phyloP scores from a whole-genome alignment of 2,329 filamentous ascomycete species.

The Rutstroemia sp. region DNA sequence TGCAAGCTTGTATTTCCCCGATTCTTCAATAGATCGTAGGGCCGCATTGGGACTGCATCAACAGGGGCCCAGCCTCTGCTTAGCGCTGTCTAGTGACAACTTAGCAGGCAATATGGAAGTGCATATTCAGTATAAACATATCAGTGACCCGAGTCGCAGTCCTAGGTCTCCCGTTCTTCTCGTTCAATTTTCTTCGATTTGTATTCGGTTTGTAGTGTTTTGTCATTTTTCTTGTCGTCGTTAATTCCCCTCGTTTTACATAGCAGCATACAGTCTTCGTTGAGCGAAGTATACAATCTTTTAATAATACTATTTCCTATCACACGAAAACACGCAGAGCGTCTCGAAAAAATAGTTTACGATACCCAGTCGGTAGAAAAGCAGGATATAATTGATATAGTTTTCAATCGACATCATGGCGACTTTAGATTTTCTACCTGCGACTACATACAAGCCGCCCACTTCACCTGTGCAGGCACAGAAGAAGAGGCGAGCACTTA shows the following conservation, averaged over 20 bases:
- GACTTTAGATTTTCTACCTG: constrained; percentile 36
- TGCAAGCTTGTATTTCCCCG: constrained; percentile 1
- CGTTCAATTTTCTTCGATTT: constrained; percentile 1
- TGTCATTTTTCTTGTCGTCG: constrained; percentile 6
- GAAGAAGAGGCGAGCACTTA: constrained; percentile 46
- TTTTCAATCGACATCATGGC: constrained; percentile 25
- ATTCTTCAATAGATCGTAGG: constrained; percentile 6
- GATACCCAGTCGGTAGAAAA: constrained; percentile 15
- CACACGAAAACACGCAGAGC: constrained; percentile 21
- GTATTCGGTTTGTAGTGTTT: background rate
- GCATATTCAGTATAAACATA: constrained; percentile 7
- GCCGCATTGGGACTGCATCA: background rate
- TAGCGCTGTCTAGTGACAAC: constrained; percentile 2
- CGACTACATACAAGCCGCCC: constrained; percentile 42
- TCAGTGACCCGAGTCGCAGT: constrained; percentile 1
- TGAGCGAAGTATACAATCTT: constrained; percentile 32
- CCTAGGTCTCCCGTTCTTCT: background rate
- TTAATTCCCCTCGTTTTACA: constrained; percentile 11
- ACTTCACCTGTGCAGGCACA: constrained; percentile 43
- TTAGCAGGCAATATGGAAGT: background rate
- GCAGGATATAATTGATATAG: constrained; percentile 13
- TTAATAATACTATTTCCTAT: constrained; percentile 24
- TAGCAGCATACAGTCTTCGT: constrained; percentile 27
- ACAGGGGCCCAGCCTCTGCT: background rate
- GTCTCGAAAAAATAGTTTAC: constrained; percentile 19